phyloP scores from a whole-genome alignment of 495 filamentous ascomycete species.

The Astrothelium subdiscretum region DNA sequence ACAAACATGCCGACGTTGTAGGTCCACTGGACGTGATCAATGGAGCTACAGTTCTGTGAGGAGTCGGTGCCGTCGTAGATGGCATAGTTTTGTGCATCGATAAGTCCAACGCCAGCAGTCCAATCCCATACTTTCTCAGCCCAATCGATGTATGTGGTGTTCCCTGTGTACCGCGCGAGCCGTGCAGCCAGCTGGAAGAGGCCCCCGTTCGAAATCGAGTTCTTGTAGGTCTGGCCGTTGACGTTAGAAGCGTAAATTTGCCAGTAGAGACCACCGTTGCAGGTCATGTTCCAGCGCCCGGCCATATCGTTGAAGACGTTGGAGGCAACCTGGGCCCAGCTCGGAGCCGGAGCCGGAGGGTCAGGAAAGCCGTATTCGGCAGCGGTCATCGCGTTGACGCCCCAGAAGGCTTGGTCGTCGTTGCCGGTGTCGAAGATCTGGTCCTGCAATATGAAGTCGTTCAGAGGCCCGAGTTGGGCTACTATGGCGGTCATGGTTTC shows the following conservation, averaged over 20 bases:
- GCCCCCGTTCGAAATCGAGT: slow-evolving; percentile 56
- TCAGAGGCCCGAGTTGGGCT: slow-evolving; percentile 27
- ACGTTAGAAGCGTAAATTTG: slow-evolving; percentile 42
- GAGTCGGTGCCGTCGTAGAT: slow-evolving; percentile 29
- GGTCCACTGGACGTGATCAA: slow-evolving; percentile 43
- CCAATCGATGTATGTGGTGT: slow-evolving; percentile 44
- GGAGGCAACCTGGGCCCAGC: slow-evolving; percentile 47
- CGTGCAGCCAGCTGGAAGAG: slow-evolving; percentile 60
- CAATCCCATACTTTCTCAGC: slow-evolving; percentile 27
- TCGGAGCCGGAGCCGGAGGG: slow-evolving; percentile 38
- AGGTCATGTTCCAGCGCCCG: slow-evolving; percentile 38
- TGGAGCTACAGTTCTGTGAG: slow-evolving; percentile 20
- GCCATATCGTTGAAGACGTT: slow-evolving; percentile 29
- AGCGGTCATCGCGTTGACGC: slow-evolving; percentile 57
- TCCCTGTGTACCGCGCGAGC: slow-evolving; percentile 53
- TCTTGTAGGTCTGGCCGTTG: slow-evolving; percentile 51
- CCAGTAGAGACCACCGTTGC: slow-evolving; percentile 44
- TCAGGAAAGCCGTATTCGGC: slow-evolving; percentile 64
- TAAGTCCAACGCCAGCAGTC: slow-evolving; percentile 21
- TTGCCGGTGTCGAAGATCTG: slow-evolving; percentile 39
- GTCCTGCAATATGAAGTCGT: slow-evolving; percentile 28
- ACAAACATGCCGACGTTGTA: slow-evolving; percentile 56
- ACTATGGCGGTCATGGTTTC: slow-evolving; percentile 25
- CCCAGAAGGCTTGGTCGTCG: slow-evolving; percentile 78
- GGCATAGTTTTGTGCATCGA: slow-evolving; percentile 16